Evolutionary conservation across 306 rosid species (phyloP).

Genomic region (Cicer bijugum): DNA sequence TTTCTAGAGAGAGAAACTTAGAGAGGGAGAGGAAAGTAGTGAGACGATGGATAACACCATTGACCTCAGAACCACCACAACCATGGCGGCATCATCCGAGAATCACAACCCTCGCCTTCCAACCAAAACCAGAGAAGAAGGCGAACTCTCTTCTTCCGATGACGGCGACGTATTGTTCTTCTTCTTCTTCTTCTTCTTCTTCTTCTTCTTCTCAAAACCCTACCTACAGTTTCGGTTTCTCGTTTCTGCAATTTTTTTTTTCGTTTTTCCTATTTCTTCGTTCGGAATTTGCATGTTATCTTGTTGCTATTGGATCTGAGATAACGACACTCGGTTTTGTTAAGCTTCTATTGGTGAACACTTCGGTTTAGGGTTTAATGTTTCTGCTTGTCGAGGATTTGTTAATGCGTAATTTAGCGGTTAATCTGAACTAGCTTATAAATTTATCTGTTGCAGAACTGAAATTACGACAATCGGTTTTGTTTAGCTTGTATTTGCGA

Average conservation of each 20-base stretch:
- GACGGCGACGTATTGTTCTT: slow-evolving; percentile 51
- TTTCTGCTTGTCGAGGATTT: no score
- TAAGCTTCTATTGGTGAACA: neutral
- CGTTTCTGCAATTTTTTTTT: neutral
- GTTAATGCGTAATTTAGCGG: no score
- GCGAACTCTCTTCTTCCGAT: slow-evolving; percentile 76
- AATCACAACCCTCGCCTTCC: slow-evolving; percentile 37
- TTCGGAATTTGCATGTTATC: neutral
- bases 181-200: slow-evolving; percentile 31
- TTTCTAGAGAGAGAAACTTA: neutral
- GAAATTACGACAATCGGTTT: neutral
- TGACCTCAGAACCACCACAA: slow-evolving; percentile 42
- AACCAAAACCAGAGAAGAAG: slow-evolving; percentile 74
- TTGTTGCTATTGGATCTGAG: slow-evolving; percentile 29
- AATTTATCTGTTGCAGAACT: neutral
- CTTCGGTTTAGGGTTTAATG: neutral
- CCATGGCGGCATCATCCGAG: slow-evolving; percentile 41
- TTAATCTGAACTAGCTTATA: no score
- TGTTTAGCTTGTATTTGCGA: neutral
- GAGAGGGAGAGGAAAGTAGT: neutral
- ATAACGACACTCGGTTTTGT: neutral
- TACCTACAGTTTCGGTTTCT: neutral
- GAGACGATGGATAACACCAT: slow-evolving; percentile 46
- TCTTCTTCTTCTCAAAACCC: slow-evolving; percentile 44
- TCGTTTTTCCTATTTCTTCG: neutral